phyloP scores from a whole-genome alignment of 768 basidiomycete species.

The Tephrocybe sp. region DNA sequence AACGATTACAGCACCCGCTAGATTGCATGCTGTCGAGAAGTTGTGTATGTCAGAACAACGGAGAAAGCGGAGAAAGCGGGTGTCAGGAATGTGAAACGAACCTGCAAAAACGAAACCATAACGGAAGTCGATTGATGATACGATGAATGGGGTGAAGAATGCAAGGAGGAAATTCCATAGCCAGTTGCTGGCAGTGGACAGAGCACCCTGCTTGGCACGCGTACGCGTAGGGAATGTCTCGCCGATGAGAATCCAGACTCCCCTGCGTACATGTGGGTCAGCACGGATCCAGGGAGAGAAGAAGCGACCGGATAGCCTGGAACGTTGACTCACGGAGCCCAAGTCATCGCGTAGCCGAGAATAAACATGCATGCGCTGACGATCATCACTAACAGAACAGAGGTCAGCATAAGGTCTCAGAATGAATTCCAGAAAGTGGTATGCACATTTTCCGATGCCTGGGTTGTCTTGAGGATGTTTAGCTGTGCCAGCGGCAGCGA shows the following conservation, averaged over 20 bases:
- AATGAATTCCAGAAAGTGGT: slow-evolving; percentile 19
- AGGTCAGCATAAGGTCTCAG: neutral
- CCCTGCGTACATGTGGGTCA: slow-evolving; percentile 24
- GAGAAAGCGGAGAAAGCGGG: no score
- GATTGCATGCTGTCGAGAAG: slow-evolving; percentile 45
- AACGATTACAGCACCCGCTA: slow-evolving; percentile 56
- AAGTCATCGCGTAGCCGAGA: slow-evolving; percentile 67
- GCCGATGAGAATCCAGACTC: slow-evolving; percentile 75
- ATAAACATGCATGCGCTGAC: slow-evolving; percentile 71
- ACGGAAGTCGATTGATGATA: slow-evolving; percentile 47
- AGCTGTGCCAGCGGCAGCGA: slow-evolving; percentile 68
- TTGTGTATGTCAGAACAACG: neutral
- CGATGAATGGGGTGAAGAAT: slow-evolving; percentile 80
- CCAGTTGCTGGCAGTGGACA: slow-evolving; percentile 67
- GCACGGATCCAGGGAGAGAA: neutral
- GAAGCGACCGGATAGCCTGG: no score
- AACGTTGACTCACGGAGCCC: slow-evolving; percentile 49
- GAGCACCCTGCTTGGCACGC: slow-evolving; percentile 66
- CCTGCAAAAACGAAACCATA: slow-evolving; percentile 75
- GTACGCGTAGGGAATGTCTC: slow-evolving; percentile 76
- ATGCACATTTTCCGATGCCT: slow-evolving; percentile 56
- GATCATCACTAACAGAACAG: slow-evolving; percentile 49
- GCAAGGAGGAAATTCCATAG: slow-evolving; percentile 69
- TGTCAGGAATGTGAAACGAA: no score
- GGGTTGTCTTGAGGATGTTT: slow-evolving; percentile 46